These are phyloP conservation scores for Aspergillus biplanus DNA, from an alignment of 495 filamentous ascomycete genomes.

Conservation along the genomic window DNA sequence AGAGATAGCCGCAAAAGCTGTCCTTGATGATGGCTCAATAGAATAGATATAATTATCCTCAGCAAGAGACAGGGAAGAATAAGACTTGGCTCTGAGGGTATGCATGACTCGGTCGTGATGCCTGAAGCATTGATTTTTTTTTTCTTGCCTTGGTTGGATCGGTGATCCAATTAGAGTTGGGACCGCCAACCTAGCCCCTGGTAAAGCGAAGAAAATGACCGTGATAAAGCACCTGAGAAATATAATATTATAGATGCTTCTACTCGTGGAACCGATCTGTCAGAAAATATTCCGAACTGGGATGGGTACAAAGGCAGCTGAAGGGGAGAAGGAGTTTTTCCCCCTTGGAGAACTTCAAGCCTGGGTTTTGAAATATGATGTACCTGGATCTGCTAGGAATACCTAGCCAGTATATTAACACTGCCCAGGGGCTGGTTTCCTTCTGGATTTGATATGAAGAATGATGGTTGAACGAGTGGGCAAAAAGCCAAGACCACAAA, in stretches of 20 bases:
- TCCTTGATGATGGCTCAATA: slow-evolving; percentile 38
- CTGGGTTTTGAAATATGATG: too few relatives aligned
- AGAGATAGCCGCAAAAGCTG: slow-evolving; percentile 52
- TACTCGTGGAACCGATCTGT: too few relatives aligned
- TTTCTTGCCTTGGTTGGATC: background rate
- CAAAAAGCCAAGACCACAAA: background rate
- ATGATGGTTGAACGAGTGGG: background rate
- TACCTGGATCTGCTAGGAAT: too few relatives aligned
- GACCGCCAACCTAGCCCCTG: background rate
- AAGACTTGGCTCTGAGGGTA: slow-evolving; percentile 40
- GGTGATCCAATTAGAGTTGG: background rate
- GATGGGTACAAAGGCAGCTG: too few relatives aligned
- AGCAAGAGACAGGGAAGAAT: slow-evolving; percentile 50
- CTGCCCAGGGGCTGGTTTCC: background rate
- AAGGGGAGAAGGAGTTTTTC: too few relatives aligned
- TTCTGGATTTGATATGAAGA: background rate
- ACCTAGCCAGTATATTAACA: background rate
- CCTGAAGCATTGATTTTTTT: background rate
- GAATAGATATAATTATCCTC: slow-evolving; percentile 57
- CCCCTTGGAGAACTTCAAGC: too few relatives aligned
- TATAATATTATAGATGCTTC: too few relatives aligned
- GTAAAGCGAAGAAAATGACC: too few relatives aligned
- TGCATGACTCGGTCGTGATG: slow-evolving; percentile 33
- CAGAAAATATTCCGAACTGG: too few relatives aligned
- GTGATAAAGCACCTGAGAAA: too few relatives aligned